These are phyloP conservation scores for Dioszegia aurantiaca DNA, from an alignment of 768 basidiomycete genomes.

Conservation along the genomic window DNA sequence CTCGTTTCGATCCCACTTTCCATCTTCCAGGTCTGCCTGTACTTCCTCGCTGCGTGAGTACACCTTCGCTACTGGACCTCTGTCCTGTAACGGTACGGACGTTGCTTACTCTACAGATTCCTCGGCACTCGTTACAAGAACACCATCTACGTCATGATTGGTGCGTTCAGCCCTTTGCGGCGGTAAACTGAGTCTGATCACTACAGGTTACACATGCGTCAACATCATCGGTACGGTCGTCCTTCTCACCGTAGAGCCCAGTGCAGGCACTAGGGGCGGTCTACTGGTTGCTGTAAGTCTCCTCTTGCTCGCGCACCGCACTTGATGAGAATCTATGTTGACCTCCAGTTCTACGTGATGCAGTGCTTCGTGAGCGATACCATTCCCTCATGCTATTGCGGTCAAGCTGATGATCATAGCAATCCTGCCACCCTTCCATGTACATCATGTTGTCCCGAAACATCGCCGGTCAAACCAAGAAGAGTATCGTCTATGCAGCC, in stretches of 20 bases:
- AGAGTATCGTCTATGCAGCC: conserved; percentile 55
- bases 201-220: conserved; percentile 55
- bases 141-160: conserved; percentile 56
- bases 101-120: neutral
- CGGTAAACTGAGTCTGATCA: too few species aligned
- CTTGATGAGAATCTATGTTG: conserved; percentile 21
- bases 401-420: neutral
- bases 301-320: too few species aligned
- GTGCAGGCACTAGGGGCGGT: conserved; percentile 55
- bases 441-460: conserved; percentile 56
- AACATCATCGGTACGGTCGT: conserved; percentile 59
- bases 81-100: too few species aligned
- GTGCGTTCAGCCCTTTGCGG: too few species aligned
- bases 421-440: conserved; percentile 2
- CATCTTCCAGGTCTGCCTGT: conserved; percentile 15
- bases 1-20: conserved; percentile 24
- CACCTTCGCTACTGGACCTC: too few species aligned
- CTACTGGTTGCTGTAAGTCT: conserved; percentile 32
- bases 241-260: conserved; percentile 56
- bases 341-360: conserved; percentile 57
- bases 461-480: conserved; percentile 59
- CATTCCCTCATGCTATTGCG: neutral
- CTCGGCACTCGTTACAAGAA: conserved; percentile 33
- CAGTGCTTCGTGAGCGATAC: conserved; percentile 34
- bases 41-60: conserved; percentile 14